Evolutionary conservation across 495 filamentous ascomycete genomes (phyloP).

Genomic region (Podospora bellae-mahoneyi): DNA sequence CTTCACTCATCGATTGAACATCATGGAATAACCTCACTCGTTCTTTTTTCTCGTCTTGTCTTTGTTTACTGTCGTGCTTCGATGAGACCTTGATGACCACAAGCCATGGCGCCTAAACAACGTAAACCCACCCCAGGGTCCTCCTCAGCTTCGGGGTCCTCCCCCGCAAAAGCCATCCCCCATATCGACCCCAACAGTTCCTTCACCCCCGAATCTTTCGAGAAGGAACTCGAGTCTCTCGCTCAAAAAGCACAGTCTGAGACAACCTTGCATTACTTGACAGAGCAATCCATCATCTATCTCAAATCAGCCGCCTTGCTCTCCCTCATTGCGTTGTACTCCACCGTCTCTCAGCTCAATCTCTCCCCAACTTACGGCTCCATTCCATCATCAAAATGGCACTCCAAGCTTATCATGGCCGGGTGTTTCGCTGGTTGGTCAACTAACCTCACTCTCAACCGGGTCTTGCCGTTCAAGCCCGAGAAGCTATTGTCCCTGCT

Average conservation of each 20-base stretch:
- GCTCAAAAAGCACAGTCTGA: constrained; percentile 50
- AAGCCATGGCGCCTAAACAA: constrained; percentile 20
- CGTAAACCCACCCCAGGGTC: neutral
- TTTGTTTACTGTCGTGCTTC: neutral
- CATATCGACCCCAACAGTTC: constrained; percentile 26
- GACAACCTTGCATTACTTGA: constrained; percentile 36
- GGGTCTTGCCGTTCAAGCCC: constrained; percentile 40
- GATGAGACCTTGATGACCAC: neutral
- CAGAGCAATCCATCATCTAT: constrained; percentile 41
- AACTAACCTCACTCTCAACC: constrained; percentile 48
- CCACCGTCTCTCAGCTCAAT: constrained; percentile 68
- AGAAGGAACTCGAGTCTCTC: constrained; percentile 48
- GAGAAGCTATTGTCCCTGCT: constrained; percentile 78
- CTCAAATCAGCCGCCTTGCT: constrained; percentile 48
- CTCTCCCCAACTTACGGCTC: constrained; percentile 85
- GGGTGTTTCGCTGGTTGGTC: constrained; percentile 64
- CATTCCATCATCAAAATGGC: constrained; percentile 68
- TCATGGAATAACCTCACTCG: constrained; percentile 10
- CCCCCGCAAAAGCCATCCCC: constrained; percentile 1
- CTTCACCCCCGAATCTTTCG: constrained; percentile 48
- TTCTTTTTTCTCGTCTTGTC: neutral
- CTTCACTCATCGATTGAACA: neutral
- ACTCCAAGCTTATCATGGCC: constrained; percentile 60
- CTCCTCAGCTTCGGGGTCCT: neutral
- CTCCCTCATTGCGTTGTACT: constrained; percentile 66